Percentiles rank a stretch among this genome's conserved stretches.
Conservation (phyloP, 2,329 filamentous ascomycete genomes). For the Whalleya microplaca region DNA sequence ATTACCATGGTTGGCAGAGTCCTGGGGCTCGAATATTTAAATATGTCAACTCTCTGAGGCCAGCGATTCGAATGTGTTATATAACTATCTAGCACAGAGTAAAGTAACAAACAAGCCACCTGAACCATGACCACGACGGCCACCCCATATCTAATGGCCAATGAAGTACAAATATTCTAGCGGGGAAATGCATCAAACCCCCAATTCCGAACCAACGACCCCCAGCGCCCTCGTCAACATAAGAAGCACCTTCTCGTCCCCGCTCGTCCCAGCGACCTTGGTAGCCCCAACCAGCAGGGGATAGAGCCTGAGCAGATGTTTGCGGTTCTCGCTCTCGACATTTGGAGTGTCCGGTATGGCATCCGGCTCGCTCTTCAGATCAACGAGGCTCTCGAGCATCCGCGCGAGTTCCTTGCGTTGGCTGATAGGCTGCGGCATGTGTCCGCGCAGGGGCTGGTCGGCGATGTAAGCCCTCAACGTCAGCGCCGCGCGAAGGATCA, state of each 20-base stretch:
- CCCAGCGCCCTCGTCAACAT: constrained; percentile 64
- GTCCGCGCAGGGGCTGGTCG: constrained; percentile 86
- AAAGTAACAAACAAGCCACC: too few species aligned
- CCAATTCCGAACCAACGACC: constrained; percentile 62
- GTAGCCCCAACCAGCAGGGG: constrained; percentile 72
- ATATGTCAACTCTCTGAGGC: too few species aligned
- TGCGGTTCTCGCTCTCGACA: constrained; percentile 62
- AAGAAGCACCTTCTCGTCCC: constrained; percentile 63
- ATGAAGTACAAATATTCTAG: too few species aligned
- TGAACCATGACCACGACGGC: too few species aligned
- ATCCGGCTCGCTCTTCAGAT: constrained; percentile 69
- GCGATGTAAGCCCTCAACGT: constrained; percentile 84
- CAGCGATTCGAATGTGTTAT: too few species aligned
- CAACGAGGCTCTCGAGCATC: constrained; percentile 67
- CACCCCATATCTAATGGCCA: too few species aligned
- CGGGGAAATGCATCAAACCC: constrained; percentile 35
- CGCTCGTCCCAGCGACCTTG: constrained; percentile 57
- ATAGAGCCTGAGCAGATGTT: constrained; percentile 81
- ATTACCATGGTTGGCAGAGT: too few species aligned
- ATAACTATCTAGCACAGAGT: too few species aligned
- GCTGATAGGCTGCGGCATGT: constrained; percentile 83
- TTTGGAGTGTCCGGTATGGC: constrained; percentile 64
- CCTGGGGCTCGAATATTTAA: too few species aligned
- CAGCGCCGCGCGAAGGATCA: constrained; percentile 80
- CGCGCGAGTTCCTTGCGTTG: constrained; percentile 80